Percentiles rank a stretch among this genome's conserved stretches.
Conservation (phyloP, 2,329 filamentous ascomycete genomes). For the Zymoseptoria crescenta region DNA sequence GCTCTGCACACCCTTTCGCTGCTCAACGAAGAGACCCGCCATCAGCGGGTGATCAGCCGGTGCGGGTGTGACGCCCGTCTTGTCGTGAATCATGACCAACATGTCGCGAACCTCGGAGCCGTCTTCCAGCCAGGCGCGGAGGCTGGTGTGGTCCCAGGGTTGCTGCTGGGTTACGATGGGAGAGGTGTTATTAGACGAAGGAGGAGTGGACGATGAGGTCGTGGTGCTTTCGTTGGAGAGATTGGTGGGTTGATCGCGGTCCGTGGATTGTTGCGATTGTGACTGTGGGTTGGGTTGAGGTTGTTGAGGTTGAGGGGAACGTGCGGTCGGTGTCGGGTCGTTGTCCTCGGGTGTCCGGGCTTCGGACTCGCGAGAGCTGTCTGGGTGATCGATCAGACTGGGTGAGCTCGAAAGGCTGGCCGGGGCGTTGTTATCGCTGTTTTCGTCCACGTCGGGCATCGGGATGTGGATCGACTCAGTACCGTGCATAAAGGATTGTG, state of each 20-base stretch:
- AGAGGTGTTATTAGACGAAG: slow-evolving; percentile 16
- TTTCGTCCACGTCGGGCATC: slow-evolving; percentile 14
- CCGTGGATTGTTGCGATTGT: neutral
- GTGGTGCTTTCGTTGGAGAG: slow-evolving; percentile 17
- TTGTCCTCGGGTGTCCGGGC: slow-evolving; percentile 18
- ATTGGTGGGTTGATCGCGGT: neutral
- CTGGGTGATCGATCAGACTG: slow-evolving; percentile 24
- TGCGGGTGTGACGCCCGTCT: slow-evolving; percentile 70
- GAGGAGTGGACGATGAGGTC: slow-evolving; percentile 18
- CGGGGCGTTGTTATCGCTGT: slow-evolving; percentile 14
- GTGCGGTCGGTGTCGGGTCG: slow-evolving; percentile 26
- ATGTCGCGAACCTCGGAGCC: slow-evolving; percentile 77
- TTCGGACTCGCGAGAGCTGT: slow-evolving; percentile 15
- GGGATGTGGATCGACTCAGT: slow-evolving; percentile 32
- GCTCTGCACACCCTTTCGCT: slow-evolving; percentile 76
- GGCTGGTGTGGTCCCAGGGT: slow-evolving; percentile 77
- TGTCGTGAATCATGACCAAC: slow-evolving; percentile 86
- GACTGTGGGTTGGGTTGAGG: slow-evolving; percentile 1
- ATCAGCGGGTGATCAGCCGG: slow-evolving; percentile 80
- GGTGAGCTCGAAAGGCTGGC: slow-evolving; percentile 24
- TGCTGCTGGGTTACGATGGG: slow-evolving; percentile 38
- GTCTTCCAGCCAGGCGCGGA: slow-evolving; percentile 78
- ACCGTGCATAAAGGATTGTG: slow-evolving; percentile 35
- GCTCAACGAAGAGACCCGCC: slow-evolving; percentile 71
- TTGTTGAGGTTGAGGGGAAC: slow-evolving; percentile 19